A percentile compares a stretch with the other conserved stretches of the same genome.
These are phyloP conservation scores for Fusarium tuaranense DNA, from an alignment of 2,329 filamentous ascomycete species.

Conservation along the genomic window DNA sequence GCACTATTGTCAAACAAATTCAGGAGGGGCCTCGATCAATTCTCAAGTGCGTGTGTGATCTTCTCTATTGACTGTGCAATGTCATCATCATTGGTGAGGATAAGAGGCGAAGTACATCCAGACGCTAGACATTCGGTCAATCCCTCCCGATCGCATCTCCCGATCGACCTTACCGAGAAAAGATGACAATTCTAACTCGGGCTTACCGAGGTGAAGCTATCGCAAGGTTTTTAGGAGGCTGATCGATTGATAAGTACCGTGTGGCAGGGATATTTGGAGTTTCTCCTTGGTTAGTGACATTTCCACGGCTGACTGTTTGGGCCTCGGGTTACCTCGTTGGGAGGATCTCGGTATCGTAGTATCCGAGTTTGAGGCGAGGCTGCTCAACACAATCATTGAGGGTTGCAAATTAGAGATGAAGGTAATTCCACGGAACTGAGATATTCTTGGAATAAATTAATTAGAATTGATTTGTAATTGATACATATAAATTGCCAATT, in stretches of 20 bases:
- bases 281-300: background rate
- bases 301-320: background rate
- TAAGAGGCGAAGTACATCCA: too few relatives aligned
- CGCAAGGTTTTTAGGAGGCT: background rate
- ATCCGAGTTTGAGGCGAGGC: background rate
- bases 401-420: background rate
- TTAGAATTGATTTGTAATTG: background rate
- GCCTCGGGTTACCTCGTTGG: constrained; percentile 34
- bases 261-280: background rate
- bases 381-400: background rate
- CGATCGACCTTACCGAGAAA: background rate
- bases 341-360: constrained; percentile 16
- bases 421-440: background rate
- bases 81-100: too few relatives aligned
- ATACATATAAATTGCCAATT: background rate
- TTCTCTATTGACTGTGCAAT: too few relatives aligned
- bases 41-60: too few relatives aligned
- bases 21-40: too few relatives aligned
- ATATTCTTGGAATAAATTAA: background rate
- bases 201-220: constrained; percentile 5
- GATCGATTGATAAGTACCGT: background rate
- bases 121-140: too few relatives aligned
- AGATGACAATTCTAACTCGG: background rate
- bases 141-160: background rate
- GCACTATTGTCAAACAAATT: too few relatives aligned